Evolutionary conservation across 352 stramenopile species (phyloP), one percentile per base, ranked within the genome.

Genomic region (Peronosclerospora sorghi): DNA sequence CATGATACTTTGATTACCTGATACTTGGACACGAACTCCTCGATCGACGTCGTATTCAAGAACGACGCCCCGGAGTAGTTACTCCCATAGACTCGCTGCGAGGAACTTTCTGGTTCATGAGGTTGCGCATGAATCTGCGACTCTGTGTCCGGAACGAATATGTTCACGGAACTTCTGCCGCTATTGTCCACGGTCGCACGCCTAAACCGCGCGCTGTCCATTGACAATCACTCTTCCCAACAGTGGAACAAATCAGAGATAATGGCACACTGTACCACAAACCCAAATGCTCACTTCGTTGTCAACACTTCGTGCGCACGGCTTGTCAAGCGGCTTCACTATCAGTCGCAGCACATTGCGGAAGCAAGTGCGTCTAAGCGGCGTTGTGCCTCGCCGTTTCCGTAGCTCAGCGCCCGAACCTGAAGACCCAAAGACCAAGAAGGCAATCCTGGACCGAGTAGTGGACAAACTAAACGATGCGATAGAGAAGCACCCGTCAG

Each of bases 1-100:
- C 80, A 93, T 21, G 76, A 87, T 23, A 70, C 45, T 56, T 93
- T 93, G 37, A 86, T 62, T 26, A 89, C 77, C 48, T 84, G 73
- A 56, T 90, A 93, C 51, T 87, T 87, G 47, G 77, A 62, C 14
- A 88, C 62, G 42, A 78, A 89, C 45, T 92, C 80, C 45, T 90
- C 77, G 36, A 89, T 82, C 26, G 67, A 73, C 21, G 73, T 47
- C 6, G 40, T 8, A 12, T 21, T 40, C 14, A 49, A n/a, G 41
- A 67, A 56, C 9, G 48, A 42, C 18, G 40, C 48, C 29, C 39
- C 41, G n/a, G 46, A 32, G 5, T 19, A 13, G 10, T 12, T 26
- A 30, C 35, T 43, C 15, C 18, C 26, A 5, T 41, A 20, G 10
- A 35, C 41, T 17, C 43, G 56, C 19, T 51, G 48, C 5, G 29